Conservation (phyloP, 495 filamentous ascomycete genomes). For the Lasiosphaeris hirsuta region DNA sequence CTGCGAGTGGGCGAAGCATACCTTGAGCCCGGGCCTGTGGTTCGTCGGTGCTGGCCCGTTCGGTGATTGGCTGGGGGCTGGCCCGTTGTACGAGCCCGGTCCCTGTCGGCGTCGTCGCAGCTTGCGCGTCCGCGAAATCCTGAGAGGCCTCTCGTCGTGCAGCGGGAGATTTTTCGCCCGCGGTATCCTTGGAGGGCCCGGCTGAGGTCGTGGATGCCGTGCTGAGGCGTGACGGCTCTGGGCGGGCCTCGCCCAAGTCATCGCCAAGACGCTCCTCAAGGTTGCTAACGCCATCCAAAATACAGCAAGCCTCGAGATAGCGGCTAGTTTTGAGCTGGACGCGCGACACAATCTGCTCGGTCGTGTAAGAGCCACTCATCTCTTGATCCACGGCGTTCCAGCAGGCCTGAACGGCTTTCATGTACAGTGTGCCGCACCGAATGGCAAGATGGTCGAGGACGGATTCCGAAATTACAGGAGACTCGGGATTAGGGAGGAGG, state of each 20-base stretch:
- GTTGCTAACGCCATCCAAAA: slow-evolving; percentile 46
- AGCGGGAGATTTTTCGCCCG: slow-evolving; percentile 12
- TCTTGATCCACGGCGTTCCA: slow-evolving; percentile 74
- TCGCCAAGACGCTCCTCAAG: slow-evolving; percentile 45
- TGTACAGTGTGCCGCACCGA: slow-evolving; percentile 74
- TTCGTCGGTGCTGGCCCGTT: not conserved
- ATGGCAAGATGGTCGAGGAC: slow-evolving; percentile 60
- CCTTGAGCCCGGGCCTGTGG: slow-evolving; percentile 7
- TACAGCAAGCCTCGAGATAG: slow-evolving; percentile 50
- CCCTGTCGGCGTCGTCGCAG: not conserved
- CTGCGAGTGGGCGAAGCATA: not conserved
- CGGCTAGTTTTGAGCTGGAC: slow-evolving; percentile 42
- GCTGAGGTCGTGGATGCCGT: slow-evolving; percentile 8
- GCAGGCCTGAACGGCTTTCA: slow-evolving; percentile 76
- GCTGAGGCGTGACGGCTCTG: slow-evolving; percentile 8
- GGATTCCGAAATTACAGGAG: slow-evolving; percentile 38
- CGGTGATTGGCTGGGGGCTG: not conserved
- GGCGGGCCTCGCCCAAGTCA: slow-evolving; percentile 30
- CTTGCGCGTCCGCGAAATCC: no score
- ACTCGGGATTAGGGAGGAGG: slow-evolving; percentile 43
- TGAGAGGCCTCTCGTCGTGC: no score
- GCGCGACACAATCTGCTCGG: slow-evolving; percentile 40
- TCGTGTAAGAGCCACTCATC: slow-evolving; percentile 33
- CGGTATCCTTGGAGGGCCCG: slow-evolving; percentile 16
- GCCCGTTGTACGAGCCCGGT: not conserved